Conservation (phyloP, 108 stramenopile genomes). For the Nitzschia putrida region DNA sequence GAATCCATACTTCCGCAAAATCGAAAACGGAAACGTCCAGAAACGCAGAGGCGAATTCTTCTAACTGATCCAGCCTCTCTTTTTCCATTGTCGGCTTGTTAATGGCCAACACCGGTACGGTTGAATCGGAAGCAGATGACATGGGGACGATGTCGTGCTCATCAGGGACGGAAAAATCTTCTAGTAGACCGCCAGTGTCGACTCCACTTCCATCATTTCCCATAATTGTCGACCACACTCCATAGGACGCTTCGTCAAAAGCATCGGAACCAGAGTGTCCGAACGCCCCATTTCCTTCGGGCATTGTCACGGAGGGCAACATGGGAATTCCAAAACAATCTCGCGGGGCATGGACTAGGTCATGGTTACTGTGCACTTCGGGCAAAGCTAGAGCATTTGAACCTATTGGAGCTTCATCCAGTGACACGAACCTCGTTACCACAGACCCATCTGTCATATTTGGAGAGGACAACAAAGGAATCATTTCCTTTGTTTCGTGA, state of each 20-base stretch:
- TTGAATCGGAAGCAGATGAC: not conserved
- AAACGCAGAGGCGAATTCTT: conserved; percentile 92
- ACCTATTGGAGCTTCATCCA: conserved; percentile 52
- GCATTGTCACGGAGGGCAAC: conserved; percentile 59
- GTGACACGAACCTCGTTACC: conserved; percentile 73
- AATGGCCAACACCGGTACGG: conserved; percentile 3
- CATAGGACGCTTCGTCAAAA: conserved; percentile 88
- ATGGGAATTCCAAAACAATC: conserved; percentile 88
- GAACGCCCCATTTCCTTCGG: conserved; percentile 14
- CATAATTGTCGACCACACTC: conserved; percentile 89
- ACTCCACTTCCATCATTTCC: conserved; percentile 38
- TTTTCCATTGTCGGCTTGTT: conserved; percentile 40
- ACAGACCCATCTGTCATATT: conserved; percentile 59
- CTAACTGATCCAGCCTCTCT: conserved; percentile 63
- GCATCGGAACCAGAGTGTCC: conserved; percentile 24
- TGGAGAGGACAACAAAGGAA: conserved; percentile 25
- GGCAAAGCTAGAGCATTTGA: conserved; percentile 16
- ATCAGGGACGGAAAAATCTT: not conserved
- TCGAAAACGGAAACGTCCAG: conserved; percentile 95
- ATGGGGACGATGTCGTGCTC: conserved; percentile 16
- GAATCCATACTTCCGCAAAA: conserved; percentile 90
- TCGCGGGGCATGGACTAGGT: conserved; percentile 61
- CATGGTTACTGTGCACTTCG: conserved; percentile 51
- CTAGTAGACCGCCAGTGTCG: not conserved
- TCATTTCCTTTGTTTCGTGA: conserved; percentile 32